Evolutionary conservation across 345 rosid species (phyloP), one percentile per base, ranked within the genome.

Genomic region (Ceriops decandra): DNA sequence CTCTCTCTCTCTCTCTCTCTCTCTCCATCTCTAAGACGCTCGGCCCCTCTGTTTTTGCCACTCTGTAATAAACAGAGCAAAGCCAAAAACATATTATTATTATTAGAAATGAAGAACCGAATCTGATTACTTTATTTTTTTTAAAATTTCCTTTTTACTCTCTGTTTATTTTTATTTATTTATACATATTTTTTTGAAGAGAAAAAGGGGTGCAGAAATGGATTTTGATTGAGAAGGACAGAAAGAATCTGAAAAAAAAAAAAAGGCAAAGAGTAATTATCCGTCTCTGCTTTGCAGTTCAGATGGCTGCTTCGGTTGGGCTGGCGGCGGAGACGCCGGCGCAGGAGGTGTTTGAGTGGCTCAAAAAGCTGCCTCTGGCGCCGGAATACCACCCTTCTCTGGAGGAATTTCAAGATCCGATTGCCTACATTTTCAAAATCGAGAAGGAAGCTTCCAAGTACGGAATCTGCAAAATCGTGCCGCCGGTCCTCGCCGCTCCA

Each of bases 361-460:
- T 95, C 11, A 95, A 84, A 77, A 85, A 88, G 73, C 80, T 93
- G 27, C 96, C 99, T 66, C 54, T 85, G 16, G 99, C 99, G 7
- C 99, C 99, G 9, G 99, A 95, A 81, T 95, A 85, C 74, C 90
- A 80, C 64, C 99, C 99, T 13, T 86, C 93, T 35, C 64, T 78
- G 1, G 82, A 88, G 6, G 99, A 95, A 89, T 95, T 95, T 64
- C 99, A 91, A 88, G 99, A 95, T 91, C 99, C 99, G 74, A 95
- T 95, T 72, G 91, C 97, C 64, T 95, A 95, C 95, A 95, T 95
- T 81, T 86, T 83, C 71, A 95, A 95, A 86, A 91, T 91, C 83
- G 97, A 95, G 72, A 88, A 87, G 36, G 99, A 95, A 76, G 99
- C 97, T 58, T 87, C 99, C 22, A 80, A 72, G 69, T 95, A 84